Percentiles rank a stretch among this genome's conserved stretches.
Conservation (phyloP, 805 yeast genomes). For the Yarrowia phangngaensis region DNA sequence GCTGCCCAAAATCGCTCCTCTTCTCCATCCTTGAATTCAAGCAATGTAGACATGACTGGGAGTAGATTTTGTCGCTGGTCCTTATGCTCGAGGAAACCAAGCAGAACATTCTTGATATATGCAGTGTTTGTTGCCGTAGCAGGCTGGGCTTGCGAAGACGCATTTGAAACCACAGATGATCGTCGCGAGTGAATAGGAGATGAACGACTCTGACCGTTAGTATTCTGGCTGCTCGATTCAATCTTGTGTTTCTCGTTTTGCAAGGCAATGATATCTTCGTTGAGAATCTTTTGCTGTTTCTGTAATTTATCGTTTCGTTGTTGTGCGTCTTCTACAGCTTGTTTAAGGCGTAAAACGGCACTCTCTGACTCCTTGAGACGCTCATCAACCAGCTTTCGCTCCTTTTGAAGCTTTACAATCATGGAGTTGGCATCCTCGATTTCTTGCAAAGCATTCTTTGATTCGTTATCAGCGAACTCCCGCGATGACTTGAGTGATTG, state of each 20-base stretch:
- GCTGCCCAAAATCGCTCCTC: constrained; percentile 67
- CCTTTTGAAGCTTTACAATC: constrained; percentile 32
- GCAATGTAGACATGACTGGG: constrained; percentile 77
- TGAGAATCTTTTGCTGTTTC: constrained; percentile 37
- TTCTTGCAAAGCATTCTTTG: constrained; percentile 31
- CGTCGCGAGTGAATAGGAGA: constrained; percentile 20
- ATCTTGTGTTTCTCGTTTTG: constrained; percentile 32
- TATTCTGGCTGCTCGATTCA: constrained; percentile 28
- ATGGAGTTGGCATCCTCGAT: constrained; percentile 13
- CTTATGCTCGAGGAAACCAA: constrained; percentile 85
- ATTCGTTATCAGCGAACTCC: constrained; percentile 36
- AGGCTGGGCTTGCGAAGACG: constrained; percentile 29
- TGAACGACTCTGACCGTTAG: constrained; percentile 10
- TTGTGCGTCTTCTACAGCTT: constrained; percentile 40
- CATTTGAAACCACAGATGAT: constrained; percentile 23
- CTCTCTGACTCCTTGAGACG: constrained; percentile 36
- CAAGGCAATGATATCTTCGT: constrained; percentile 36
- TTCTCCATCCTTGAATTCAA: constrained; percentile 66
- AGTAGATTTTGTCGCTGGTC: constrained; percentile 84
- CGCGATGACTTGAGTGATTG: constrained; percentile 32
- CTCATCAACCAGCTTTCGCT: constrained; percentile 33
- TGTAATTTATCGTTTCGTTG: constrained; percentile 40
- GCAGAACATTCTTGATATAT: constrained; percentile 81
- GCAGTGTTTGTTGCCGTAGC: constrained; percentile 51
- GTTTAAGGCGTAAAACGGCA: constrained; percentile 38